These are phyloP conservation scores for Corchorus olitorius DNA, from an alignment of 345 rosid genomes.

Conservation along the genomic window DNA sequence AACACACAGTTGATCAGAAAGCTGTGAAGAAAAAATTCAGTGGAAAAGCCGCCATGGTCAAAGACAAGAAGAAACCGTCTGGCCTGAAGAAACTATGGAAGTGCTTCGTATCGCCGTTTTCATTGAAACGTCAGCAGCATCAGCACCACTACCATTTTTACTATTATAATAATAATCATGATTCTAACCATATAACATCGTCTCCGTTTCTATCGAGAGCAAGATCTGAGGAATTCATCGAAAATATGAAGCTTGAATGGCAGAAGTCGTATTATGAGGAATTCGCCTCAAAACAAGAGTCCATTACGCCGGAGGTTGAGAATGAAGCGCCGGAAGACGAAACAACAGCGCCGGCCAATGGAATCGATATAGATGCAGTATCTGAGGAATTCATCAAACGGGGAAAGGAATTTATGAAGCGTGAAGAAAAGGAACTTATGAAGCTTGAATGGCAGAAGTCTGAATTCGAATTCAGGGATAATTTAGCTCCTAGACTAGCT, in stretches of 20 bases:
- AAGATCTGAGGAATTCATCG: constrained; percentile 28
- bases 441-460: constrained; percentile 26
- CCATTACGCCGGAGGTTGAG: no score
- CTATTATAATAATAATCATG: not conserved
- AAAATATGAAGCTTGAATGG: no score
- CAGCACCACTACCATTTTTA: not conserved
- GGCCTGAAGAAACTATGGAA: not conserved
- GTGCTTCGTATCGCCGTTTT: not conserved
- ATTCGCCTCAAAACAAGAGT: no score
- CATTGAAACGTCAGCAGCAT: not conserved
- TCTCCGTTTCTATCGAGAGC: constrained; percentile 18
- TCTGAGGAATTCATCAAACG: no score
- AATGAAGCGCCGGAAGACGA: no score
- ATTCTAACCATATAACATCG: not conserved
- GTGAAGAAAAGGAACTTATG: constrained; percentile 19
- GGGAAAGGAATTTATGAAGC: constrained; percentile 10
- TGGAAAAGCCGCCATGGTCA: not conserved
- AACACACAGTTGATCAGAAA: no score
- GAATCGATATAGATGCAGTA: no score
- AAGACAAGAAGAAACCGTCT: not conserved
- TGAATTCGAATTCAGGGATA: constrained; percentile 5
- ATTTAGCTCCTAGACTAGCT: constrained; percentile 13
- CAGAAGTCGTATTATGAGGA: no score
- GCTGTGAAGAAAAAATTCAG: no score
- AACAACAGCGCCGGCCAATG: no score